Evolutionary conservation across 306 rosid genomes (phyloP).

Genomic region (Purshia tridentata): DNA sequence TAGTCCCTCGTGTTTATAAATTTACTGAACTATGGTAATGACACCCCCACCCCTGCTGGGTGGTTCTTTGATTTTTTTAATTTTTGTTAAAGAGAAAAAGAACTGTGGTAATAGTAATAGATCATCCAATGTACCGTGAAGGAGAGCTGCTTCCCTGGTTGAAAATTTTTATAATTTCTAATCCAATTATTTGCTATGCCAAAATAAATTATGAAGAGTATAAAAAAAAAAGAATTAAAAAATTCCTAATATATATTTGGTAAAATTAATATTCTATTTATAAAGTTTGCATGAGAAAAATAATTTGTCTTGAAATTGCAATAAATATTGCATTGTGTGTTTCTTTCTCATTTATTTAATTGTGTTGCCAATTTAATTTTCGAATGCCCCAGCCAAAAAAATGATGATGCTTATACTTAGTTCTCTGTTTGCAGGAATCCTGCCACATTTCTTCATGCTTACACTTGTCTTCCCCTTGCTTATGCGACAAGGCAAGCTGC

Average conservation of each 20-base stretch:
- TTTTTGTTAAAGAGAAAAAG: too few relatives aligned
- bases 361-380: neutral
- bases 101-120: neutral
- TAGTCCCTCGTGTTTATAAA: neutral
- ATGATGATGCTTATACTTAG: slow-evolving; percentile 19
- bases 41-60: too few relatives aligned
- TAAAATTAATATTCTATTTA: neutral
- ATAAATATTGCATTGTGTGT: neutral
- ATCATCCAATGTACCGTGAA: slow-evolving; percentile 5
- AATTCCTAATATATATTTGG: neutral
- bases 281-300: neutral
- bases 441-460: slow-evolving; percentile 94
- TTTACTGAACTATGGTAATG: neutral
- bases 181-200: neutral
- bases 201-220: neutral
- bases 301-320: neutral
- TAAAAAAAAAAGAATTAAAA: neutral
- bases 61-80: too few relatives aligned
- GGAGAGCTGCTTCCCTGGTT: neutral
- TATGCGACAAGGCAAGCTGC: slow-evolving; percentile 95
- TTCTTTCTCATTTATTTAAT: neutral
- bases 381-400: neutral
- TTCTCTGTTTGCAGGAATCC: slow-evolving; percentile 70
- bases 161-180: neutral
- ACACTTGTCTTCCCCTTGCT: slow-evolving; percentile 91